phyloP scores from a whole-genome alignment of 148 eudicot species.

The Agrostemma githago region DNA sequence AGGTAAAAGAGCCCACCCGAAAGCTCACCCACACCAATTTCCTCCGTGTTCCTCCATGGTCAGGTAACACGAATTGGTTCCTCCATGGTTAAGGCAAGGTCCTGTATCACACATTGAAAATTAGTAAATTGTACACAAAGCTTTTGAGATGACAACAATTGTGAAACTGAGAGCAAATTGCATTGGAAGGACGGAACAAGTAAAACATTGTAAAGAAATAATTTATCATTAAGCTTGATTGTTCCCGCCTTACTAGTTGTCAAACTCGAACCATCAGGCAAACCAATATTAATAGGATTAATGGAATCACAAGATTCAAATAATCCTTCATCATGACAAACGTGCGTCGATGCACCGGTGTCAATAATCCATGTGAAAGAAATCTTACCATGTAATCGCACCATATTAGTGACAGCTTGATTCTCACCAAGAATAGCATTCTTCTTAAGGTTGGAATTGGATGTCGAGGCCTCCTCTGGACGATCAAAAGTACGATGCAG shows the following conservation, averaged over 20 bases:
- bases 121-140: background rate
- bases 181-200: background rate
- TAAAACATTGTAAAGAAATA: background rate
- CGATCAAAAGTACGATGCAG: too few relatives aligned
- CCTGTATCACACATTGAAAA: background rate
- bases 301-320: background rate
- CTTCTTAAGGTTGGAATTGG: background rate
- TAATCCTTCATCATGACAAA: background rate
- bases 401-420: background rate
- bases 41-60: background rate
- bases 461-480: too few relatives aligned
- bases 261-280: background rate
- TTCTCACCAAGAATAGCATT: background rate
- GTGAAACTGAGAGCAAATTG: background rate
- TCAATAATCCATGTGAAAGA: background rate
- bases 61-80: background rate
- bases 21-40: too few relatives aligned
- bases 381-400: background rate
- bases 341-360: background rate
- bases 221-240: background rate
- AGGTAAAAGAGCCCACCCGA: too few relatives aligned
- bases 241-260: background rate
- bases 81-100: background rate
- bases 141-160: background rate
- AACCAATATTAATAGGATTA: background rate